Evolutionary conservation across 2,329 filamentous ascomycete genomes (phyloP).

Genomic region (Alternaria tenuissima): DNA sequence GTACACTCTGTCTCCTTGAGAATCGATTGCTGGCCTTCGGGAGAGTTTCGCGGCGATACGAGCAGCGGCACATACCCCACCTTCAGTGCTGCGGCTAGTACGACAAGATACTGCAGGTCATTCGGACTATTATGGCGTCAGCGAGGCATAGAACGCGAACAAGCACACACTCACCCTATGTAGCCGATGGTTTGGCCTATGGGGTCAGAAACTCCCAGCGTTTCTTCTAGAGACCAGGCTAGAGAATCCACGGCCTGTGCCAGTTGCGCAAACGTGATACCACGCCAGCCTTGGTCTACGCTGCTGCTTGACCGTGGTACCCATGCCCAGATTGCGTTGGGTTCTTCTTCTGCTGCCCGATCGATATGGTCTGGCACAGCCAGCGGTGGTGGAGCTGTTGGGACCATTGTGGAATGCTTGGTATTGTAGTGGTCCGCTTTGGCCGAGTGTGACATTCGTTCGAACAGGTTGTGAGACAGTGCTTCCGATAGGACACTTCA

Average conservation of each 20-base stretch:
- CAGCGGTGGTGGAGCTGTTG: neutral
- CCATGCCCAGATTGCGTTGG: neutral
- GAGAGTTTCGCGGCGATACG: constrained; percentile 3
- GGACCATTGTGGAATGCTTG: neutral
- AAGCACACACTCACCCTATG: neutral
- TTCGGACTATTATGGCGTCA: neutral
- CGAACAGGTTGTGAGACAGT: neutral
- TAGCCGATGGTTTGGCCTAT: constrained; percentile 2
- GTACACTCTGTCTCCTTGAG: neutral
- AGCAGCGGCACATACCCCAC: constrained; percentile 3
- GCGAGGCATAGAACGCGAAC: neutral
- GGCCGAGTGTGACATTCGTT: neutral
- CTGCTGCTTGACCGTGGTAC: neutral
- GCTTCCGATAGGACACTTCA: neutral
- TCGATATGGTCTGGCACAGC: constrained; percentile 6
- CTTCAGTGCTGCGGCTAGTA: neutral
- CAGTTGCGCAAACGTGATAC: neutral
- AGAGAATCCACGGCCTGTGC: constrained; percentile 1
- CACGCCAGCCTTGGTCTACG: neutral
- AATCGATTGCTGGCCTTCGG: neutral
- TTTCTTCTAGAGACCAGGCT: neutral
- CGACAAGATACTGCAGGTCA: constrained; percentile 2
- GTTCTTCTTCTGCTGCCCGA: constrained; percentile 1
- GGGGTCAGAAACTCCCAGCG: neutral
- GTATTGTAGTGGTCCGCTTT: neutral